Base-by-base conservation (phyloP, 768 basidiomycete species). In the Kwoniella sp. region DNA sequence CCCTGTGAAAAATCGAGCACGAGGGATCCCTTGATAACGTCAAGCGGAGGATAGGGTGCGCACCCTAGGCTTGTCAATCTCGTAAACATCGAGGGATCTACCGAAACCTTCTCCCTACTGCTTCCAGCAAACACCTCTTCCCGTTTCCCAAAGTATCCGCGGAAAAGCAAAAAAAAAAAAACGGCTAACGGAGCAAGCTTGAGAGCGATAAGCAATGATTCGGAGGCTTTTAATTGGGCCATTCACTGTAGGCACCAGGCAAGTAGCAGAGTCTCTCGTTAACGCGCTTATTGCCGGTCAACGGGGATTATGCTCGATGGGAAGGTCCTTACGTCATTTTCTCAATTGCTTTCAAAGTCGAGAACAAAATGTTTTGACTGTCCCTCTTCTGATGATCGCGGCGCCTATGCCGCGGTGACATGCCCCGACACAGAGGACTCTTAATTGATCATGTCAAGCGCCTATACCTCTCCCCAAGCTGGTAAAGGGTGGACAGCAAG, bases 51-150 rank as follows among this genome's bases (percentile, higher is more conserved):
- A 3, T 19, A 44, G 40, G 40, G 40, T 44, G 40, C 40, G 40
- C 40, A 44, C 40, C 17, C 17, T 19, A 15, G 17, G 40, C 40
- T 9, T 9, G 7, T 10, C 8, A 9, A n/a, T 44, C 40, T 44
- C 40, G 40, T 44, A 44, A 44, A 44, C 8, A 44, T 44, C 40
- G 40, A 44, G 40, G 40, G 40, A 44, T 44, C 40, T 44, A 19
- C 40, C 40, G 4, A 19, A 44, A 44, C 40, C 40, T 44, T 9
- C 40, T 44, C 17, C 33, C 5, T 5, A 5, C 7, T 13, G 33
- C 33, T 33, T 33, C 33, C 33, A 33, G 33, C 33, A 13, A 33
- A 33, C 33, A 33, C 5, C 33, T 33, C 33, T 33, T 33, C 33
- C 33, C 33, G 33, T 33, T n/a, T n/a, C n/a, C n/a, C n/a, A n/a